Conservation (phyloP, 2,329 filamentous ascomycete genomes). For the Didymella keratinophila region DNA sequence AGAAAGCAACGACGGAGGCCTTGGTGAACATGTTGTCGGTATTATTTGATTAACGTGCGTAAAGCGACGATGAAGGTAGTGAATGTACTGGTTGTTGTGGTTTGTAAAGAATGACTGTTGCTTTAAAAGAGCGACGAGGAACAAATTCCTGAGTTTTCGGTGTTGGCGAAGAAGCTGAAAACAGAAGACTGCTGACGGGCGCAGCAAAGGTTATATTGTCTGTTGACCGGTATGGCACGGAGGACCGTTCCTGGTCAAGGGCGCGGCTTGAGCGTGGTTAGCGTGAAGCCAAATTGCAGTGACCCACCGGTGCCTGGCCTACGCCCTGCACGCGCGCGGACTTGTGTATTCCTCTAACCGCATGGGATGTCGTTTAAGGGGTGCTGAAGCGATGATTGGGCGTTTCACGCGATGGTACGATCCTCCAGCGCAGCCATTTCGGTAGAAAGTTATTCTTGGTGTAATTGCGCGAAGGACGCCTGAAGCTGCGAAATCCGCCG, state of each 20-base stretch:
- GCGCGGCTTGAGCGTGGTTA: neutral
- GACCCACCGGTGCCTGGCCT: slow-evolving; percentile 6
- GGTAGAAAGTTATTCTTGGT: slow-evolving; percentile 6
- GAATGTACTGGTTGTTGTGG: slow-evolving; percentile 20
- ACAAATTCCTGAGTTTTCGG: slow-evolving; percentile 34
- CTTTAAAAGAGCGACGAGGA: slow-evolving; percentile 41
- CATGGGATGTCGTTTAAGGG: neutral
- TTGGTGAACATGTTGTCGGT: slow-evolving; percentile 46
- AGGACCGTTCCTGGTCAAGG: neutral
- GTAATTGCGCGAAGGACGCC: slow-evolving; percentile 16
- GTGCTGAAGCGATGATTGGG: slow-evolving; percentile 6
- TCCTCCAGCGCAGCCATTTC: slow-evolving; percentile 1
- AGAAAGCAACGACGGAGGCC: slow-evolving; percentile 57
- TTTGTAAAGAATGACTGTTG: slow-evolving; percentile 32
- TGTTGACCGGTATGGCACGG: slow-evolving; percentile 11
- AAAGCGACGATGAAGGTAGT: slow-evolving; percentile 28
- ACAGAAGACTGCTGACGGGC: slow-evolving; percentile 12
- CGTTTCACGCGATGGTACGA: neutral
- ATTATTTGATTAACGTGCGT: slow-evolving; percentile 43
- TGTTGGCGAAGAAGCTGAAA: slow-evolving; percentile 11
- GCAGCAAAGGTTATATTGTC: slow-evolving; percentile 37
- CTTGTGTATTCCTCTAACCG: neutral
- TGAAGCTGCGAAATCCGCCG: slow-evolving; percentile 7
- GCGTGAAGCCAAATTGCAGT: slow-evolving; percentile 7
- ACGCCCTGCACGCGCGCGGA: slow-evolving; percentile 5